A percentile compares a stretch with the other conserved stretches of the same genome.
Evolutionary conservation across 139 green algal species (phyloP).

Genomic region (Closterium sp.): DNA sequence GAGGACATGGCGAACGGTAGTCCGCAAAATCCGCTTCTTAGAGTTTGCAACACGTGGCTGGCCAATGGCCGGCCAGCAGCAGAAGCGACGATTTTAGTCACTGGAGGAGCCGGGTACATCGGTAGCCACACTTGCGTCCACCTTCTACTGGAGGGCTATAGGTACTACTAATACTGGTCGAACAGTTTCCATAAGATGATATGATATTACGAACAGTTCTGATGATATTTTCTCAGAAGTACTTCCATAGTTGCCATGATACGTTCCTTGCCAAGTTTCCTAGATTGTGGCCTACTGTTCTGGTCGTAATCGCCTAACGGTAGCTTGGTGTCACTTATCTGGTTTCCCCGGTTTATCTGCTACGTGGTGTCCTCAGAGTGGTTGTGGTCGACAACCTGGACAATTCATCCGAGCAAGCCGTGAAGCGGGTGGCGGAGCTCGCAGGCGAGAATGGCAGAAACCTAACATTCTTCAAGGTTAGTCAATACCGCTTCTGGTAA

Average conservation of each 20-base stretch:
- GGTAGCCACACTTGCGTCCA: conserved; percentile 3
- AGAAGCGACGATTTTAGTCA: background rate
- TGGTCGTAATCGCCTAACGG: no score
- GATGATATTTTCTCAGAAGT: no score
- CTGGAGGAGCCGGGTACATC: conserved; percentile 8
- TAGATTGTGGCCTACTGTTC: no score
- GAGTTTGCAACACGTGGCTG: background rate
- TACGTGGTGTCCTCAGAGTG: conserved; percentile 18
- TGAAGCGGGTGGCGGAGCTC: conserved; percentile 19
- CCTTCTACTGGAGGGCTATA: background rate
- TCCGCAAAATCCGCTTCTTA: background rate
- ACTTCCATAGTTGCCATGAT: no score
- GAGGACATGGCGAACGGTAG: background rate
- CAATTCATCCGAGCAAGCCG: conserved; percentile 35
- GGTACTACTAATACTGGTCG: no score
- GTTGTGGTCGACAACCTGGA: conserved; percentile 33
- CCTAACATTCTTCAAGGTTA: conserved; percentile 16
- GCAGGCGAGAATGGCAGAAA: conserved; percentile 23
- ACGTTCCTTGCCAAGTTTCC: background rate
- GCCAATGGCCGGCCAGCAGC: background rate
- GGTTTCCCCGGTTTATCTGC: background rate
- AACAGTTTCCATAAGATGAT: no score
- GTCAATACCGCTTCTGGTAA: background rate
- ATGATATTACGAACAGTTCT: no score
- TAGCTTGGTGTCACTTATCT: background rate